Percentiles rank a stretch among this genome's conserved stretches.
Evolutionary conservation across 2,329 filamentous ascomycete genomes (phyloP).

Genomic region (Mariannaea sp.): DNA sequence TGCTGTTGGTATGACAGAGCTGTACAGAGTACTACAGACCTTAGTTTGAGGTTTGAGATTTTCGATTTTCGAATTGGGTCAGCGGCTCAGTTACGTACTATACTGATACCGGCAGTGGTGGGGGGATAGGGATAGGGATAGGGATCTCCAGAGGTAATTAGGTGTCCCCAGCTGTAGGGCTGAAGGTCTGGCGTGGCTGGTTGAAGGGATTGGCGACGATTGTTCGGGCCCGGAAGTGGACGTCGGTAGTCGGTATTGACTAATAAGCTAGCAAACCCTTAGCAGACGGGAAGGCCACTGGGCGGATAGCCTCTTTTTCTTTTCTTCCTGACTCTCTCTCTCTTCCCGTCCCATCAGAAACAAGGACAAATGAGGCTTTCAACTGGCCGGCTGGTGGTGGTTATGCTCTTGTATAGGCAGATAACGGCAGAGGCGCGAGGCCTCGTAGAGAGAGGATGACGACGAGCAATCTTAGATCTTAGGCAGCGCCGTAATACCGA

Average conservation of each 20-base stretch:
- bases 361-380: background rate
- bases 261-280: background rate
- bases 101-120: no score
- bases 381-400: background rate
- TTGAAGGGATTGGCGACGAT: background rate
- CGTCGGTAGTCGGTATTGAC: background rate
- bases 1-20: no score
- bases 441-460: background rate
- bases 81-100: no score
- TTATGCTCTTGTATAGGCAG: background rate
- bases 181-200: slow-evolving; percentile 15
- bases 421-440: background rate
- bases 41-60: no score
- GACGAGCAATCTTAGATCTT: no score
- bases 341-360: background rate
- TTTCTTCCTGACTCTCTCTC: background rate
- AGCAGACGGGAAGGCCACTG: no score
- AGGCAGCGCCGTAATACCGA: no score
- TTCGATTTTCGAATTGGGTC: no score
- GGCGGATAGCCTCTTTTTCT: no score
- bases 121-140: no score
- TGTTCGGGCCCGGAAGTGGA: slow-evolving; percentile 12
- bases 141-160: no score
- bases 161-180: slow-evolving; percentile 17
- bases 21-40: no score